Evolutionary conservation across 2,329 filamentous ascomycete species (phyloP), one percentile per base, ranked within the genome.

Genomic region (Stemphylium beticola): DNA sequence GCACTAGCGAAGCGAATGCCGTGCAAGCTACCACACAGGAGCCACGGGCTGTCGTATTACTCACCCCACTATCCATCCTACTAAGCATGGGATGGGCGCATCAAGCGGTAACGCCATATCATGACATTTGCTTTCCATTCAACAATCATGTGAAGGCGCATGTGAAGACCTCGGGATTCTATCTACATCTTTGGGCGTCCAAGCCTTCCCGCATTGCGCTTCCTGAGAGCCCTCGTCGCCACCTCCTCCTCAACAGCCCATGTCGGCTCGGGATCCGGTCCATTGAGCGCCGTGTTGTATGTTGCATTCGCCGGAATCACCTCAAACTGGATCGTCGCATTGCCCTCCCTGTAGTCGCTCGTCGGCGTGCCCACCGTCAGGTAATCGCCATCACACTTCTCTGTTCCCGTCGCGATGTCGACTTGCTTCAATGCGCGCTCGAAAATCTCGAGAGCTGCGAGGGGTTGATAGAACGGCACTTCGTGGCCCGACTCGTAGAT

Each of bases 391-490:
- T 56, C 53, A 0, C 69, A 57, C 33, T 65, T 62, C 26, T 61
- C 47, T 38, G 66, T 63, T 9, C 83, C 83, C 2, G 81, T 82
- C 18, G 79, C 80, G 49, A 87, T 75, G 49, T 85, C 82, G 17
- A 74, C 66, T n/a, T 79, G 76, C 10, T 65, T 61, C 51, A 85
- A 70, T 10, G 77, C 78, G 11, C 82, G 77, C 68, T 79, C 73
- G 58, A 84, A 82, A 55, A 83, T 74, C 56, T 79, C 77, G 11
- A 83, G 69, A 7, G 81, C 69, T 11, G 76, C 78, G 29, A 80
- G 71, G 3, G 78, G 83, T 64, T 84, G 82, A 66, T 85, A 85
- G 66, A 83, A 84, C 0, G 82, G 82, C 1, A 82, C 79, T 64
- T 80, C 77, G 49, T 82, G 80, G 4, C 80, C 80, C 7, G 74